These are phyloP conservation scores for Pseudofabraea citricarpa DNA, from an alignment of 2,329 filamentous ascomycete genomes.

Conservation along the genomic window DNA sequence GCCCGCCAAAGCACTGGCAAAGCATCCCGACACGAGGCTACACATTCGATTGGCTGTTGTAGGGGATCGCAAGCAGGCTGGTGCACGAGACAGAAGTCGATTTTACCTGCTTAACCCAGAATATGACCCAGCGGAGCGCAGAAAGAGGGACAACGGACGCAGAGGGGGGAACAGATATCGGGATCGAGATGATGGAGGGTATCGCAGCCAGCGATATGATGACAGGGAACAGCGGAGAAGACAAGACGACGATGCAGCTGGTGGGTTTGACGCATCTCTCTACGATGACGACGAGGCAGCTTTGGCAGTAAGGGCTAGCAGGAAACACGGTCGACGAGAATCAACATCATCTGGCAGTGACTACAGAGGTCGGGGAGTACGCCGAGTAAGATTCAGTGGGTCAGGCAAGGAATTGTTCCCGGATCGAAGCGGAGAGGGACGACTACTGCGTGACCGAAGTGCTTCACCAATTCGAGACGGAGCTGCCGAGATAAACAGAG, in stretches of 20 bases:
- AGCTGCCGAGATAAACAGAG: slow-evolving; percentile 37
- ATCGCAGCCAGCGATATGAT: slow-evolving; percentile 39
- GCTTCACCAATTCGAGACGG: slow-evolving; percentile 27
- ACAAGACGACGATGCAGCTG: slow-evolving; percentile 43
- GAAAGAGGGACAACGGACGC: slow-evolving; percentile 46
- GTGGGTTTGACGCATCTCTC: slow-evolving; percentile 68
- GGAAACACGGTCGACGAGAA: slow-evolving; percentile 26
- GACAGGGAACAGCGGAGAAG: slow-evolving; percentile 35
- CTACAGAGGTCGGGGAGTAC: slow-evolving; percentile 15
- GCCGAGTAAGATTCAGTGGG: slow-evolving; percentile 10
- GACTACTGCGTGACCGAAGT: slow-evolving; percentile 27
- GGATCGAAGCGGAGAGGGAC: slow-evolving; percentile 24
- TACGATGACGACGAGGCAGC: slow-evolving; percentile 65
- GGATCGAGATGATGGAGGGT: slow-evolving; percentile 45
- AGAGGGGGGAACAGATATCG: slow-evolving; percentile 51
- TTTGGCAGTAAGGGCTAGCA: slow-evolving; percentile 24
- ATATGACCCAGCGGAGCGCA: slow-evolving; percentile 73
- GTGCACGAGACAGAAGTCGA: slow-evolving; percentile 75
- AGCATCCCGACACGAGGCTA: slow-evolving; percentile 64
- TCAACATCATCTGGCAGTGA: slow-evolving; percentile 27
- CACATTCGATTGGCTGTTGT: slow-evolving; percentile 69
- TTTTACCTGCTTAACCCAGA: slow-evolving; percentile 94
- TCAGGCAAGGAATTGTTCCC: slow-evolving; percentile 59
- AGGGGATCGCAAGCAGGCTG: slow-evolving; percentile 73
- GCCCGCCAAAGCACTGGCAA: slow-evolving; percentile 62